A percentile compares a stretch with the other conserved stretches of the same genome.
These are phyloP conservation scores for Phytophthora macrochlamydospora DNA, from an alignment of 352 stramenopile species.

Conservation along the genomic window DNA sequence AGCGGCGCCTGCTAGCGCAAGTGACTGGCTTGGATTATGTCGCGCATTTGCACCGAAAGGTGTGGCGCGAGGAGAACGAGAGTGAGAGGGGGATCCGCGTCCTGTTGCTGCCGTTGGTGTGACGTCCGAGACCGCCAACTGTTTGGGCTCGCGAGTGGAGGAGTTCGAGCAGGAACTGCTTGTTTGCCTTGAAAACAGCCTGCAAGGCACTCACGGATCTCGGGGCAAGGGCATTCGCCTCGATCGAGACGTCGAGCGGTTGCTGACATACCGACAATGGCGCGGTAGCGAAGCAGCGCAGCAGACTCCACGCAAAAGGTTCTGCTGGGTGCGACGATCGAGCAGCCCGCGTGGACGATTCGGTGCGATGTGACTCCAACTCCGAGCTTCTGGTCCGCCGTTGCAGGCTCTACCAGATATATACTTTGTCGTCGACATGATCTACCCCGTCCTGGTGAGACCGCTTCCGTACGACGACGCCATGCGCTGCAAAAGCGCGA, in stretches of 20 bases:
- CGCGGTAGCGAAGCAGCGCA: neutral
- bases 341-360: neutral
- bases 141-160: conserved; percentile 1
- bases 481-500: neutral
- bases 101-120: conserved; percentile 6
- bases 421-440: neutral
- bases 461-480: too few relatives aligned
- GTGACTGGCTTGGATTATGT: conserved; percentile 38
- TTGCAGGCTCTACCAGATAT: too few relatives aligned
- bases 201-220: conserved; percentile 1
- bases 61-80: neutral
- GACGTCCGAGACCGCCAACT: conserved; percentile 9
- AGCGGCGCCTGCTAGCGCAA: conserved; percentile 23
- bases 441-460: neutral
- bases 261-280: neutral
- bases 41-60: conserved; percentile 39
- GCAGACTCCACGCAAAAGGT: neutral
- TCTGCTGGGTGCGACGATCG: neutral
- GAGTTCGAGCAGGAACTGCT: neutral
- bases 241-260: neutral
- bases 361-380: neutral
- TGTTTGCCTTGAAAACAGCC: neutral
- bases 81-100: conserved; percentile 20
- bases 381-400: too few relatives aligned
- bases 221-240: neutral